Percentiles rank a stretch among this genome's conserved stretches.
Conservation (phyloP, 345 rosid genomes). For the Kernera saxatilis region DNA sequence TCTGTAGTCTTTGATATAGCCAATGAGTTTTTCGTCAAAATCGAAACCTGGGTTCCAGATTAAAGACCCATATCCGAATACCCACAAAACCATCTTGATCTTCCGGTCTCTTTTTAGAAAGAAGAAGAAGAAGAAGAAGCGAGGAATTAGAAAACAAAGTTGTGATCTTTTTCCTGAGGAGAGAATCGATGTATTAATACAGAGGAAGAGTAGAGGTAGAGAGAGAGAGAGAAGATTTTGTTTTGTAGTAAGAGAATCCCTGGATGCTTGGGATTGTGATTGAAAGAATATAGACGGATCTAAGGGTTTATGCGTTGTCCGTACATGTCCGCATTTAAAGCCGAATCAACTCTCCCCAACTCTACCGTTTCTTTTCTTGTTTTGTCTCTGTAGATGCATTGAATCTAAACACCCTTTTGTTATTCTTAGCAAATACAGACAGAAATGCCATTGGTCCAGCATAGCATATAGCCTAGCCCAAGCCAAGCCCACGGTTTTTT, state of each 20-base stretch:
- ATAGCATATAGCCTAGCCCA: background rate
- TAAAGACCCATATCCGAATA: conserved; percentile 93
- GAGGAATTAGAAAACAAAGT: background rate
- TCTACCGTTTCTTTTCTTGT: background rate
- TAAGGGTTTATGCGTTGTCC: background rate
- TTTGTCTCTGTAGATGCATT: background rate
- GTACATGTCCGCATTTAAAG: background rate
- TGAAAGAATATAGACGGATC: conserved; percentile 7
- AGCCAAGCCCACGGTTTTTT: conserved; percentile 13
- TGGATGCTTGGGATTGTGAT: background rate
- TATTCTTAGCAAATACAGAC: background rate
- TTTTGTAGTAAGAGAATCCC: background rate
- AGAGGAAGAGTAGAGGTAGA: background rate
- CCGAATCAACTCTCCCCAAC: background rate
- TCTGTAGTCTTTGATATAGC: conserved; percentile 71
- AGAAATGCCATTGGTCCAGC: background rate
- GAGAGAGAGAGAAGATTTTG: background rate
- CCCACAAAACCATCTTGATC: conserved; percentile 77
- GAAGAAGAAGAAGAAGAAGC: background rate
- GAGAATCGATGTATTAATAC: conserved; percentile 12
- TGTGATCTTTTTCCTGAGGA: background rate
- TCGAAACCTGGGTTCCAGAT: conserved; percentile 98
- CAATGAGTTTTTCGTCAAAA: conserved; percentile 68
- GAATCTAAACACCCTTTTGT: background rate
- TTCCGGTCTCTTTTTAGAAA: background rate